Evolutionary conservation across 345 rosid species (phyloP).

Genomic region (Dimocarpus longan): DNA sequence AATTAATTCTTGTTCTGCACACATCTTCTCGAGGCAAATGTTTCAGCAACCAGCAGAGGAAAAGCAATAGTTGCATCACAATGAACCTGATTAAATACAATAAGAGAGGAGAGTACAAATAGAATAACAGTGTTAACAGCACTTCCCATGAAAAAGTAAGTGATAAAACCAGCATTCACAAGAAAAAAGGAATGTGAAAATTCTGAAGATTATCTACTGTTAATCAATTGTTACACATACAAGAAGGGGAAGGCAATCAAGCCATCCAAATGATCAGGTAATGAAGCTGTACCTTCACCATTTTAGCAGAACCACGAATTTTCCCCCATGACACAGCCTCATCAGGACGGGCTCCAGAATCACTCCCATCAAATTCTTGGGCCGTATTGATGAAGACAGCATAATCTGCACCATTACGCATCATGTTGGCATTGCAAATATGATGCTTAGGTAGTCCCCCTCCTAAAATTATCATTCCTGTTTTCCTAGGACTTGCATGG

Average conservation of each 20-base stretch:
- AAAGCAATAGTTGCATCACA: slow-evolving; percentile 98
- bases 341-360: slow-evolving; percentile 94
- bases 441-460: slow-evolving; percentile 97
- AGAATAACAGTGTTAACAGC: not conserved
- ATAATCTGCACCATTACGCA: slow-evolving; percentile 92
- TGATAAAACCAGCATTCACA: not conserved
- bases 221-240: not conserved
- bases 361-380: slow-evolving; percentile 96
- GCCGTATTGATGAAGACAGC: slow-evolving; percentile 91
- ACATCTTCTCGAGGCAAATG: slow-evolving; percentile 66
- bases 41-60: slow-evolving; percentile 88
- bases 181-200: not conserved
- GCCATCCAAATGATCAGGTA: not conserved
- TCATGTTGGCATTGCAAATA: slow-evolving; percentile 96
- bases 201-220: not conserved
- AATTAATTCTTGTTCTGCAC: slow-evolving; percentile 17
- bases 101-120: not conserved
- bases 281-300: slow-evolving; percentile 62
- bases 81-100: slow-evolving; percentile 56
- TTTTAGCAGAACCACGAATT: slow-evolving; percentile 79
- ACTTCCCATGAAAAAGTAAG: not conserved
- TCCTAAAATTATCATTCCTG: slow-evolving; percentile 90
- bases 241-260: not conserved
- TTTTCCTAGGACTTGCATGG: slow-evolving; percentile 75
- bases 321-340: slow-evolving; percentile 99